Base-by-base conservation (phyloP, 176 grass and related monocot species). In the Avena atlantica region DNA sequence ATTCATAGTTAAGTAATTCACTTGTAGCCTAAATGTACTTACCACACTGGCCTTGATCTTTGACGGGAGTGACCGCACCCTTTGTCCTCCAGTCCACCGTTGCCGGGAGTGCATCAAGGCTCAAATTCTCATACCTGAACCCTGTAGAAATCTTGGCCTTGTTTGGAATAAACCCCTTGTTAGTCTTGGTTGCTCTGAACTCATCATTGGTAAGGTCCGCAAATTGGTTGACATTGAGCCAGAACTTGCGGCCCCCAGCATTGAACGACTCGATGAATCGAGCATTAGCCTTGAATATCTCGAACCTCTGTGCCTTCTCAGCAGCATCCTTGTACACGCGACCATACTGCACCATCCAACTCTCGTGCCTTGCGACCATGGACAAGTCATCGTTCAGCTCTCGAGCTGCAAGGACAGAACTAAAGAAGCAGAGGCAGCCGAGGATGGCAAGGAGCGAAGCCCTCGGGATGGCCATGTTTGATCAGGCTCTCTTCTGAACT, bases 41-140 rank as follows among this genome's bases (percentile, higher is more conserved):
- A 62, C 59, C 59, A 24, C 59, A 62, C 59, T 62, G 59, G 59
- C 59, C 59, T 62, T 62, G 59, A 62, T 62, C 59, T 62, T 62
- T 62, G 59, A 62, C 59, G 59, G 59, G 59, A 24, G 59, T 62
- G n/a, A 62, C 59, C 9, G 59, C 59, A 62, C 59, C 59, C 21
- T 62, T 62, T 5, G 59, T 62, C 59, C 59, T 62, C 59, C 59
- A 62, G 59, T 62, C 59, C 3, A 62, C n/a, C 59, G 59, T 62
- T 62, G 59, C 59, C 3, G 59, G 59, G 59, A 63, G 21, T 13
- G 61, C 11, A 25, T 63, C 61, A 63, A 63, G 61, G 24, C 61
- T 63, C 11, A 27, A 25, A 5, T 63, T 63, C n/a, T 63, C 61
- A 63, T 63, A 63, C 61, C 61, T 63, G 61, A 63, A 63, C 10